Percentiles rank a stretch among this genome's conserved stretches.
phyloP scores from a whole-genome alignment of 495 filamentous ascomycete species.

The Penicillium ochrochloron region DNA sequence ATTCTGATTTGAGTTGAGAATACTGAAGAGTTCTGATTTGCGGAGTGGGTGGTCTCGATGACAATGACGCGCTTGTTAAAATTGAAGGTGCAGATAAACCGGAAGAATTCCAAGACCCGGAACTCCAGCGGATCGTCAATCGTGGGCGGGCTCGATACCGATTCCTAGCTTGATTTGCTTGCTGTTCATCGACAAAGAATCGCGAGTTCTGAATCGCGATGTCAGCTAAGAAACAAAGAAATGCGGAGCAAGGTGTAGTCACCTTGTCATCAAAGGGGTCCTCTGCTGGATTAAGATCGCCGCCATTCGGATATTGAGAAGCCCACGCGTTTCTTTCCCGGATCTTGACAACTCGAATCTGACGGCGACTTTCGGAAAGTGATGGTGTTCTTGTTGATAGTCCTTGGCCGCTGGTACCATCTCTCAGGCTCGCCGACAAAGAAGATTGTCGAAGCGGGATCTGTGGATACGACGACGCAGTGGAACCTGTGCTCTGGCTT shows the following conservation, averaged over 20 bases:
- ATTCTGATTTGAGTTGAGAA: not conserved
- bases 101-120: slow-evolving; percentile 26
- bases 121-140: slow-evolving; percentile 30
- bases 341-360: slow-evolving; percentile 28
- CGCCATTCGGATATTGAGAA: not conserved
- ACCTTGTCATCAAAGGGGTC: slow-evolving; percentile 32
- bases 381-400: slow-evolving; percentile 37
- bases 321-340: slow-evolving; percentile 4
- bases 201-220: not conserved
- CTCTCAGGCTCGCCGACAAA: slow-evolving; percentile 17
- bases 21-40: not conserved
- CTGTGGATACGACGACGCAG: slow-evolving; percentile 26
- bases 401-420: slow-evolving; percentile 17
- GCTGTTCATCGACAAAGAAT: not conserved
- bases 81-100: slow-evolving; percentile 7
- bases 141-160: not conserved
- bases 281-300: slow-evolving; percentile 8
- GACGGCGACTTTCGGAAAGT: slow-evolving; percentile 26
- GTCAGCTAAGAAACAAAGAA: slow-evolving; percentile 1
- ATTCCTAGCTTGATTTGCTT: not conserved
- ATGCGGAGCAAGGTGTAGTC: not conserved
- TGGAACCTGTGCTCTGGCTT: slow-evolving; percentile 20
- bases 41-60: slow-evolving; percentile 1
- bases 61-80: not conserved
- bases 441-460: slow-evolving; percentile 38